Evolutionary conservation across 208 protist species (phyloP).

Genomic region (Leishmania major): DNA sequence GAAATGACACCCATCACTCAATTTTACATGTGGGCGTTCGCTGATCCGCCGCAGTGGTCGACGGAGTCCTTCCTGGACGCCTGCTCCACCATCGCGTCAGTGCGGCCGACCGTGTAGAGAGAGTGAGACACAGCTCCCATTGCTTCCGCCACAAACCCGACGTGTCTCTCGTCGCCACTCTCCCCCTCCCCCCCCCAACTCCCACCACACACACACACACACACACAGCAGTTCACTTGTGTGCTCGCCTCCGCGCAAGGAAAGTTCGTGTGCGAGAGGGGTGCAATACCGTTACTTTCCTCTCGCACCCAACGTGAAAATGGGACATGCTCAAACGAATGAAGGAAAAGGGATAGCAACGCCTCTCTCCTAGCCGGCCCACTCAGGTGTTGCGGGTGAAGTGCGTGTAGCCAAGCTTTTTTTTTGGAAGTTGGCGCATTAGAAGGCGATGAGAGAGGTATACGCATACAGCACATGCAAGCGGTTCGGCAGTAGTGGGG

Average conservation of each 20-base stretch:
- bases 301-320: background rate
- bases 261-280: background rate
- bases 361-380: background rate
- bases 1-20: constrained; percentile 65
- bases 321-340: no score
- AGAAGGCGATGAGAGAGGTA: background rate
- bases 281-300: background rate
- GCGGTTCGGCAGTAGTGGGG: background rate
- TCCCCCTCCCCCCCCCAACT: background rate
- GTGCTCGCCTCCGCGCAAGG: background rate
- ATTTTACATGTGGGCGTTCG: constrained; percentile 62
- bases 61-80: constrained; percentile 49
- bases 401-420: background rate
- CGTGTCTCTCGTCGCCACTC: no score
- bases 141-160: background rate
- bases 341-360: background rate
- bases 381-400: background rate
- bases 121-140: background rate
- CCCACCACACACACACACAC: background rate
- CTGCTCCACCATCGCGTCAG: constrained; percentile 47
- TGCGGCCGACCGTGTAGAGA: constrained; percentile 19
- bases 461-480: background rate
- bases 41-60: constrained; percentile 56
- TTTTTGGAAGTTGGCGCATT: background rate
- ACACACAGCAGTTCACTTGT: no score